Evolutionary conservation across 306 rosid genomes (phyloP).

Genomic region (Ormosia emarginata): DNA sequence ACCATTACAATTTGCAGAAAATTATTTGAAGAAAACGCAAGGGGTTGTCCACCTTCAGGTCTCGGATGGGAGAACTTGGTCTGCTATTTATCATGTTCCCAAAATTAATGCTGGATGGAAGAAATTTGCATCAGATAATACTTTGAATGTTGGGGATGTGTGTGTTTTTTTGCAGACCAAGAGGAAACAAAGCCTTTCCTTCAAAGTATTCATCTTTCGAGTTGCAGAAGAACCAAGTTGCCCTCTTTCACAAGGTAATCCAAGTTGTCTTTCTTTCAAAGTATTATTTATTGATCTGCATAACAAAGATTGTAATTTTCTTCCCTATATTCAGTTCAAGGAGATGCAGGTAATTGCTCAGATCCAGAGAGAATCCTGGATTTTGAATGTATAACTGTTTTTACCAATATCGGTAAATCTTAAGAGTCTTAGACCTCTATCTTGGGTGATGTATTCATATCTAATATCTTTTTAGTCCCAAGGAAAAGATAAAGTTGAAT

Average conservation of each 20-base stretch:
- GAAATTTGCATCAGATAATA: slow-evolving; percentile 19
- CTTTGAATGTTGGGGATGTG: slow-evolving; percentile 17
- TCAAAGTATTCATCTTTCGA: background rate
- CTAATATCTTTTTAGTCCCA: background rate
- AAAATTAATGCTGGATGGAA: slow-evolving; percentile 31
- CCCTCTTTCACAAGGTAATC: background rate
- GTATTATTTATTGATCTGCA: background rate
- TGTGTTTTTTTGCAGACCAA: slow-evolving; percentile 9
- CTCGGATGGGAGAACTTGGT: background rate
- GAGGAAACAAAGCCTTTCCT: background rate
- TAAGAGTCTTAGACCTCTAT: background rate
- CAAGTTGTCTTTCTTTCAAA: background rate
- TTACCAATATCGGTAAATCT: background rate
- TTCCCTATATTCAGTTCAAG: background rate
- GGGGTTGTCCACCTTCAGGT: background rate
- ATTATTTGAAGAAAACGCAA: background rate
- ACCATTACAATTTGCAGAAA: background rate
- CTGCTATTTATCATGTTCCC: background rate
- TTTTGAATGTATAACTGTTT: background rate
- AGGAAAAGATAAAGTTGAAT: background rate
- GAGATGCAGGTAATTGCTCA: background rate
- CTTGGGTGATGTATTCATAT: background rate
- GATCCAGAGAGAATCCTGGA: background rate
- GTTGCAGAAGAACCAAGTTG: background rate
- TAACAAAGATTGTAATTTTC: background rate